Evolutionary conservation across 441 rosid genomes (phyloP), one percentile per base, ranked within the genome.

Genomic region (Theobroma grandiflorum): DNA sequence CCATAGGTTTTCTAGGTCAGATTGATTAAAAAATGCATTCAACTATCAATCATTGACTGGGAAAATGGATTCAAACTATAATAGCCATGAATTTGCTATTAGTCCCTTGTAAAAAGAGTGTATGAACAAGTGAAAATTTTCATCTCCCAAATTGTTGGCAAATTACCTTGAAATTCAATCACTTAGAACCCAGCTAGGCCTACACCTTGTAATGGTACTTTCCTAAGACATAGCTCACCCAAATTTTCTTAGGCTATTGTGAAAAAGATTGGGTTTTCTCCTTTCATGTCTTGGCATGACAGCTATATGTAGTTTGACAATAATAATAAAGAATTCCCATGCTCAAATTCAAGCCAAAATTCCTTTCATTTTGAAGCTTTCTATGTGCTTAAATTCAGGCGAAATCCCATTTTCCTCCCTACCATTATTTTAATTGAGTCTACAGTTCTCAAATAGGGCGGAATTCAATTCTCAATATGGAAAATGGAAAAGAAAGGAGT

Each of bases 161-260:
- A 67, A 3, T 42, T 10, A 69, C 12, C 58, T 8, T 42, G 8
- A 42, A 71, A 71, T 16, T 50, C 61, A 50, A 50, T 35, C 31
- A 26, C 31, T 26, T 31, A 3, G 3, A 31, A 50, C 33, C 61
- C 22, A 42, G 45, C 45, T 15, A 71, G 33, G 26, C 63, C 47
- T 37, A 37, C 3, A 42, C 5, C 6, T 35, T 18, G 49, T 6
- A n/a, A 37, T 53, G 37, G 7, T 53, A 53, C 10, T 10, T 33
- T 11, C 18, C 18, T 37, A 72, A 14, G n/a, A 11, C 63, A 72
- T 53, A 70, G 73, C 55, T 45, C 22, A 33, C 73, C 22, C 53
- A 33, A 53, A 37, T 72, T 53, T 72, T 53, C 64, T 53, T 11
- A n/a, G 49, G 63, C 33, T 72, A 72, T n/a, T n/a, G n/a, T 53